phyloP scores from a whole-genome alignment of 495 filamentous ascomycete genomes.

The Neurospora sp. region DNA sequence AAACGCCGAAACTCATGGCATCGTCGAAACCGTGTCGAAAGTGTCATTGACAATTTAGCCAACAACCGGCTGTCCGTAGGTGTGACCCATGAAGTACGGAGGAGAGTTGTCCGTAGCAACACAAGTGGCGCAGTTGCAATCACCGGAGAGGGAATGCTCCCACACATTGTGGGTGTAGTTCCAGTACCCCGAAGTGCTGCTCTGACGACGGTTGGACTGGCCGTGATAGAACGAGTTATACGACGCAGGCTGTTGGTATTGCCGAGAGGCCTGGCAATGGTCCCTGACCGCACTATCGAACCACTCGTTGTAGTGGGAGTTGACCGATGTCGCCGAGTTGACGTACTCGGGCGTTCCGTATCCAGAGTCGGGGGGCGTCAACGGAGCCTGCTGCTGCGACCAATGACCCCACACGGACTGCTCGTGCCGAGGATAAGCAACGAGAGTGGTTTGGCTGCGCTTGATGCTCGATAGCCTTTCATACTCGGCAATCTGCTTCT shows the following conservation, averaged over 20 bases:
- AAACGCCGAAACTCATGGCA: slow-evolving; percentile 1
- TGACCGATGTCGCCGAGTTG: slow-evolving; percentile 34
- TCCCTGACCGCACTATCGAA: slow-evolving; percentile 29
- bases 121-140: slow-evolving; percentile 62
- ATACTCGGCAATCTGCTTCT: slow-evolving; percentile 44
- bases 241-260: slow-evolving; percentile 24
- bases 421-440: slow-evolving; percentile 39
- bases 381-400: slow-evolving; percentile 28
- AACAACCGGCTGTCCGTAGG: slow-evolving; percentile 56
- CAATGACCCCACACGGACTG: slow-evolving; percentile 32
- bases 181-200: slow-evolving; percentile 28
- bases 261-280: slow-evolving; percentile 19
- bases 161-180: slow-evolving; percentile 50
- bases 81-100: slow-evolving; percentile 54
- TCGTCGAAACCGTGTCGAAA: background rate
- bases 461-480: slow-evolving; percentile 33
- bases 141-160: slow-evolving; percentile 49
- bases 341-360: slow-evolving; percentile 41
- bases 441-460: slow-evolving; percentile 34
- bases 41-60: slow-evolving; percentile 29
- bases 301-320: slow-evolving; percentile 37
- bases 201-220: slow-evolving; percentile 23
- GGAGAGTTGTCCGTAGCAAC: slow-evolving; percentile 40
- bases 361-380: slow-evolving; percentile 41
- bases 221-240: slow-evolving; percentile 43